Base-by-base conservation (phyloP, 441 rosid genomes). In the Corymbia citriodora region DNA sequence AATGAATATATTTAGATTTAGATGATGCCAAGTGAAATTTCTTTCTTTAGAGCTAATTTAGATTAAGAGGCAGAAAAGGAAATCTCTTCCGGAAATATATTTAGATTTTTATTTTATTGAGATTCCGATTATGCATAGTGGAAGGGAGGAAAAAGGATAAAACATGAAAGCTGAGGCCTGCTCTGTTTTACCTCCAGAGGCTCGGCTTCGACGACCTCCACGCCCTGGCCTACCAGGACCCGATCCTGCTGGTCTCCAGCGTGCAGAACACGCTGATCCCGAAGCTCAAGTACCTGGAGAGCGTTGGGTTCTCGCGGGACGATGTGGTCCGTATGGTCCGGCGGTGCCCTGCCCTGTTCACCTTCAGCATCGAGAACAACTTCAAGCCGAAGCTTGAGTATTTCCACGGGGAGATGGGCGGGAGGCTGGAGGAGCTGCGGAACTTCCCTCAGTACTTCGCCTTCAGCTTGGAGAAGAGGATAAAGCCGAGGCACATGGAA, bases 361-460 rank as follows among this genome's bases (percentile, higher is more conserved):
- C 99, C 88, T 98, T 94, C 91, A 98, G 98, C 91, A 55, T 98
- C 40, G 99, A 98, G 89, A 97, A 96, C 89, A 98, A 97, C 90
- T 95, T 94, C 85, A 96, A 93, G 94, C 99, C 99, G 8, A 98
- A 98, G 92, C 94, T 94, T 3, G 98, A 95, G 55, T 97, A 94
- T 89, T 97, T 95, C 83, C 70, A 85, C 19, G 90, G 89, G 90
- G 96, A 91, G 59, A 97, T 98, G 95, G 93, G 94, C 48, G 96
- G 98, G 89, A 91, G 92, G 49, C 88, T 96, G 72, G 98, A 93
- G 92, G 97, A 92, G 87, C 83, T 97, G 89, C 95, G 94, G 91
- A 96, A 92, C 88, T 98, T 98, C 82, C 99, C 99, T 70, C 99
- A 98, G 90, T 98, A 95, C 93, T 98, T 98, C 91, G 95, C 96